These are phyloP conservation scores for Cicer arietinum DNA, from an alignment of 306 rosid species.

Conservation along the genomic window DNA sequence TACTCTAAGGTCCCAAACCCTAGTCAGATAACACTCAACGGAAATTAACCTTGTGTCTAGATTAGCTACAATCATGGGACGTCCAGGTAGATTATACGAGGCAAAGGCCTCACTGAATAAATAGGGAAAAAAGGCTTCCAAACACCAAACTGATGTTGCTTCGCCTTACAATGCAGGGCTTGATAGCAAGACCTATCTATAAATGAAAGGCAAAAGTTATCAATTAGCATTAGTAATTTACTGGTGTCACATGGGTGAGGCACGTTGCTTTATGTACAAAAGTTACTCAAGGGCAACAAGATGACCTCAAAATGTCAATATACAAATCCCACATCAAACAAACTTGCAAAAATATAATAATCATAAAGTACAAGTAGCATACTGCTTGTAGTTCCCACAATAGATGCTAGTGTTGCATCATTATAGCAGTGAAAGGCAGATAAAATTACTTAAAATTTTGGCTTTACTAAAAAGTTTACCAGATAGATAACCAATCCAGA, in stretches of 20 bases:
- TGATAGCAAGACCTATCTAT: conserved; percentile 18
- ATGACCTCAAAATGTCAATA: conserved; percentile 3
- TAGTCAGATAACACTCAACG: background rate
- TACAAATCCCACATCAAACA: conserved; percentile 27
- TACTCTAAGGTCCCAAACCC: background rate
- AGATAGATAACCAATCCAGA: conserved; percentile 32
- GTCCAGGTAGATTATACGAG: conserved; percentile 4
- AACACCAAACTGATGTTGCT: conserved; percentile 8
- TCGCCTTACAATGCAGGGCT: background rate
- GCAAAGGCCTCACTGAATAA: conserved; percentile 5
- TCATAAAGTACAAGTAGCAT: conserved; percentile 16
- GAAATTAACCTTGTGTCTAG: background rate
- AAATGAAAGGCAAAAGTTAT: conserved; percentile 10
- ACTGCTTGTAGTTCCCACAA: conserved; percentile 23
- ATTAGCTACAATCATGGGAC: conserved; percentile 1
- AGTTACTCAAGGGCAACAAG: background rate
- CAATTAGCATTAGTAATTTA: conserved; percentile 2
- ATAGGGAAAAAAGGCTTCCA: background rate
- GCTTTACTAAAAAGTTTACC: conserved; percentile 23
- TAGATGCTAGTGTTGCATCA: conserved; percentile 38
- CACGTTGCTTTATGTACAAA: conserved; percentile 4
- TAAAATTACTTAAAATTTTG: conserved; percentile 20
- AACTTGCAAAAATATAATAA: conserved; percentile 21
- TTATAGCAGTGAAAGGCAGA: conserved; percentile 27
- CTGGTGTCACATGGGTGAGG: conserved; percentile 15